Conservation (phyloP, 2,329 filamentous ascomycete genomes). For the Fusarium drepaniforme region DNA sequence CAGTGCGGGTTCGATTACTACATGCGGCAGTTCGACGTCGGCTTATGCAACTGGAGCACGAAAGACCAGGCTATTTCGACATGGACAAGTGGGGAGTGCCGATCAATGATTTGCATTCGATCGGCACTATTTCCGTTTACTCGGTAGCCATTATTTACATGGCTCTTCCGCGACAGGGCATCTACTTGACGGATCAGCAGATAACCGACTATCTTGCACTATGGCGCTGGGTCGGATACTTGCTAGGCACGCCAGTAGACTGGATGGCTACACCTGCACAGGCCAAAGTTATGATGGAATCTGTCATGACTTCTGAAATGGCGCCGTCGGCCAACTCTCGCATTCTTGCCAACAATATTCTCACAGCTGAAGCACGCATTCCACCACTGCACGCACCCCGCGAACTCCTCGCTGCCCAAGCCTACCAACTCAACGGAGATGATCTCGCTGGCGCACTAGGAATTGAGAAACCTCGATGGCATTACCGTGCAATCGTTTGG, state of each 20-base stretch:
- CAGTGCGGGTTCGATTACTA: slow-evolving; percentile 73
- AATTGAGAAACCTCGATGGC: slow-evolving; percentile 66
- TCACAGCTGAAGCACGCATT: slow-evolving; percentile 73
- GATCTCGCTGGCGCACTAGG: slow-evolving; percentile 71
- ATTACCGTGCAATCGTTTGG: slow-evolving; percentile 70
- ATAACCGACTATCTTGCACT: slow-evolving; percentile 78
- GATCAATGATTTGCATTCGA: slow-evolving; percentile 81
- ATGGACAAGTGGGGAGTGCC: slow-evolving; percentile 70
- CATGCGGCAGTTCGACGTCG: slow-evolving; percentile 73
- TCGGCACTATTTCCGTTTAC: slow-evolving; percentile 79
- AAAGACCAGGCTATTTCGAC: slow-evolving; percentile 71
- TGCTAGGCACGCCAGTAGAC: slow-evolving; percentile 76
- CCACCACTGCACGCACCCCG: slow-evolving; percentile 75
- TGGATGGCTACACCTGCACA: slow-evolving; percentile 67
- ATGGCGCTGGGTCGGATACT: slow-evolving; percentile 80
- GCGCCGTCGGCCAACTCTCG: slow-evolving; percentile 72
- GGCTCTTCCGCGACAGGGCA: slow-evolving; percentile 78
- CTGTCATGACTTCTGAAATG: slow-evolving; percentile 74
- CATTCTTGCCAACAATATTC: slow-evolving; percentile 80
- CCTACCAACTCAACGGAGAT: slow-evolving; percentile 77
- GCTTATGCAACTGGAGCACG: slow-evolving; percentile 68
- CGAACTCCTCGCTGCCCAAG: slow-evolving; percentile 75
- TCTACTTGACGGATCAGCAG: slow-evolving; percentile 72
- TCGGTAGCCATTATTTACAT: slow-evolving; percentile 76
- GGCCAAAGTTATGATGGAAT: slow-evolving; percentile 75